Base-by-base conservation (phyloP, 148 eudicot species). In the Polygonum aviculare region DNA sequence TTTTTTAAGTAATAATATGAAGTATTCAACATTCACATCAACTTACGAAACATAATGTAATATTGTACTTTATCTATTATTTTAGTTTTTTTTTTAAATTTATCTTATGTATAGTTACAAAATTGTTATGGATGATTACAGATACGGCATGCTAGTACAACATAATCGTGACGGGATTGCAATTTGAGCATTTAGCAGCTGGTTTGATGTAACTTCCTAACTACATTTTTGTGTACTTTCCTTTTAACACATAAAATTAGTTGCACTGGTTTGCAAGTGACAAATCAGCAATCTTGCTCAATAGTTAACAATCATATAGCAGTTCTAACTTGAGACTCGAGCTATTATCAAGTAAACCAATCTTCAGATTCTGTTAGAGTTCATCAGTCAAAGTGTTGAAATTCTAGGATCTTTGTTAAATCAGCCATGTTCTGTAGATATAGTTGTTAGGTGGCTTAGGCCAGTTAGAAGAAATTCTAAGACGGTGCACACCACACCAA, bases 351-450 rank as follows among this genome's bases (percentile, higher is more conserved):
- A 51, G n/a, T 9, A 59, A 59, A 59, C 67, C 22, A 59, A 11
- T 59, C 35, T 59, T 12, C 67, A 21, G 4, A 59, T 59, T 22
- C 35, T 74, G 54, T 48, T 59, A 5, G 16, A 10, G 48, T 38
- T 73, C 12, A 73, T 16, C 31, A 26, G 1, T 26, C 31, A 26
- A 26, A 26, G 31, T 26, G 31, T 26, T 1, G 31, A 26, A 26
- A 26, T 44, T 6, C 47, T 44, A 44, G 47, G 47, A 44, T 44
- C 47, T 44, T 44, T 44, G 11, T 44, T 7, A 44, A 7, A 26
- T 26, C 31, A 26, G 31, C 31, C 31, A 26, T 78, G 84, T 84
- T 79, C 83, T 82, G 83, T 80, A 84, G 87, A 72, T 81, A 76
- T 55, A 21, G 73, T 77, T 75, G 48, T 59, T 71, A 21, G 69